Conservation (phyloP, 371 early-diverging fungal species). For the Mortierella sp. region DNA sequence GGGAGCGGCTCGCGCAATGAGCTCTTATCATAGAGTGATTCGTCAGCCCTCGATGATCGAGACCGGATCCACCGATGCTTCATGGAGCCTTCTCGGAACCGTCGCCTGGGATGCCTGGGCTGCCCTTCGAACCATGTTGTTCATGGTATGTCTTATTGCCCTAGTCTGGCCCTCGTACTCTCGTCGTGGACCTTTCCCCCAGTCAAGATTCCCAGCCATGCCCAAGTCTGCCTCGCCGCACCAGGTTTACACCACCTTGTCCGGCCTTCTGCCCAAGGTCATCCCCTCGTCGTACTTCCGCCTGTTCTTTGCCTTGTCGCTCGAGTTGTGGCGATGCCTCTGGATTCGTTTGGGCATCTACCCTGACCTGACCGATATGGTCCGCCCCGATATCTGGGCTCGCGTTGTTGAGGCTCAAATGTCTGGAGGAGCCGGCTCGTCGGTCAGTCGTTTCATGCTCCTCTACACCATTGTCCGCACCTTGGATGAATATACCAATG, state of each 20-base stretch:
- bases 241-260: conserved; percentile 39
- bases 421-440: conserved; percentile 50
- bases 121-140: conserved; percentile 38
- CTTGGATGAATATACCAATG: conserved; percentile 56
- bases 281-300: conserved; percentile 50
- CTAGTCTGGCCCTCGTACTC: conserved; percentile 49
- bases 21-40: conserved; percentile 25
- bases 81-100: conserved; percentile 32
- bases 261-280: conserved; percentile 38
- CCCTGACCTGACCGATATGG: conserved; percentile 54
- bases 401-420: conserved; percentile 52
- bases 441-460: conserved; percentile 53
- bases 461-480: conserved; percentile 55
- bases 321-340: conserved; percentile 56
- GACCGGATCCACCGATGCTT: not conserved
- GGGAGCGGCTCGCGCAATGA: conserved; percentile 48
- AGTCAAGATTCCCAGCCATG: conserved; percentile 51
- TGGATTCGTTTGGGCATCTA: conserved; percentile 56
- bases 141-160: conserved; percentile 53
- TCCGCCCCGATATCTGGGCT: conserved; percentile 58
- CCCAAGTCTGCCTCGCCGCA: conserved; percentile 43
- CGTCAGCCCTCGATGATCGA: conserved; percentile 12
- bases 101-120: conserved; percentile 54
- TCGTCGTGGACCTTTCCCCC: conserved; percentile 45
- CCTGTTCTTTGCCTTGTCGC: conserved; percentile 38